A percentile compares a stretch with the other conserved stretches of the same genome.
Evolutionary conservation across 495 filamentous ascomycete genomes (phyloP).

Genomic region (Podospora sp.): DNA sequence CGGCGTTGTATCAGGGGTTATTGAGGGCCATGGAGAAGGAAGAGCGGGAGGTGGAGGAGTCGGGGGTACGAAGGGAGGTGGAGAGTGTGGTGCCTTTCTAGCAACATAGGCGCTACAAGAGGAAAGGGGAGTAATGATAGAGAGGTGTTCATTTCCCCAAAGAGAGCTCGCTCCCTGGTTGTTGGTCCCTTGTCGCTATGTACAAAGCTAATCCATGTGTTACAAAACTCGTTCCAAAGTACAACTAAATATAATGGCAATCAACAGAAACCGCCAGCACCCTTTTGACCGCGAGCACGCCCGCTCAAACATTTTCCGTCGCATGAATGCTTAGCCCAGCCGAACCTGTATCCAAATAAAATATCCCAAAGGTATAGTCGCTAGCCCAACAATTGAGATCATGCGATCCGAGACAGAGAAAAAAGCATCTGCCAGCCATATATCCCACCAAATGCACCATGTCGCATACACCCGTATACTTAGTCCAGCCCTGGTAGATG

Average conservation of each 20-base stretch:
- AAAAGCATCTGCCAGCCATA: background rate
- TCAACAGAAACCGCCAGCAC: background rate
- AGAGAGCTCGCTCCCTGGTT: background rate
- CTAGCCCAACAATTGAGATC: background rate
- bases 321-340: background rate
- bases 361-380: background rate
- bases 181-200: background rate
- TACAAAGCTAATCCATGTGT: background rate
- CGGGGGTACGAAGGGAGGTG: background rate
- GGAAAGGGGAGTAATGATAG: too few relatives aligned
- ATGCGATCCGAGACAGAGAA: background rate
- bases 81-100: conserved; percentile 5
- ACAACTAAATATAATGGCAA: background rate
- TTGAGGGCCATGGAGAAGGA: conserved; percentile 41
- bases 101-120: too few relatives aligned
- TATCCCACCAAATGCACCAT: background rate
- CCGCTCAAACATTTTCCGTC: background rate
- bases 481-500: conserved; percentile 37
- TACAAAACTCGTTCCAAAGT: background rate
- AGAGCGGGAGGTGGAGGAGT: conserved; percentile 20
- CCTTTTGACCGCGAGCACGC: background rate
- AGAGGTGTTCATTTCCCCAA: background rate
- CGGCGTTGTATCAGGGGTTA: conserved; percentile 58
- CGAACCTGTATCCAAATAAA: background rate
- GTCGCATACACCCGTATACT: background rate